Evolutionary conservation across 2,329 filamentous ascomycete genomes (phyloP), one percentile per base, ranked within the genome.

Genomic region (Trichoderma oligosporum): DNA sequence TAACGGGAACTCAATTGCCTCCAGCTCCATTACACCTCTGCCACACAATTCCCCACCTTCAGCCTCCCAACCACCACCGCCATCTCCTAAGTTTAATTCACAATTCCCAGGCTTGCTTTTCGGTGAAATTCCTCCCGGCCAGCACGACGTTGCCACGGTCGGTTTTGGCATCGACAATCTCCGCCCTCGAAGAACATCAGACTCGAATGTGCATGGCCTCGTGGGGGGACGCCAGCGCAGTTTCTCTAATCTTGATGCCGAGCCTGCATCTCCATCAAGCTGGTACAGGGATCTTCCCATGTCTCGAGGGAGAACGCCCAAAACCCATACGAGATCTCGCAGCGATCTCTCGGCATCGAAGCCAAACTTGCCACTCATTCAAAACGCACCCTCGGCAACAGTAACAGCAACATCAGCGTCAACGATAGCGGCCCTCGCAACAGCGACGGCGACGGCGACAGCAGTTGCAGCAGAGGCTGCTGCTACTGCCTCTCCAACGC

Each of bases 121-220:
- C 73, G 89, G 89, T 35, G 89, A 92, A 70, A 81, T 92, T 63
- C 74, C 84, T 25, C 79, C 83, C n/a, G 77, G 83, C 35, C 78
- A 83, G 63, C 77, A 76, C 64, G 77, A 82, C 62, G 67, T 77
- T 24, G 71, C 76, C 18, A 74, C 79, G 47, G 74, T 77, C 51
- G 84, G 83, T 4, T 84, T 83, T 72, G 86, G 85, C 51, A 87
- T 88, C 61, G 75, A 80, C 59, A 66, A 63, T 48, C 66, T 74
- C 48, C 74, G 79, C 49, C 76, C 78, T 59, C 77, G 86, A 61
- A 80, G 86, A 70, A 86, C 85, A 20, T 89, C 88, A 41, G 89
- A 92, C 66, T 86, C 88, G n/a, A 84, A 80, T 67, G 72, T 88
- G 62, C 78, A 80, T 61, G 80, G 78, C 63, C 72, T 79, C 59